phyloP scores from a whole-genome alignment of 805 yeast species.

The Nakazawaea pomicola region DNA sequence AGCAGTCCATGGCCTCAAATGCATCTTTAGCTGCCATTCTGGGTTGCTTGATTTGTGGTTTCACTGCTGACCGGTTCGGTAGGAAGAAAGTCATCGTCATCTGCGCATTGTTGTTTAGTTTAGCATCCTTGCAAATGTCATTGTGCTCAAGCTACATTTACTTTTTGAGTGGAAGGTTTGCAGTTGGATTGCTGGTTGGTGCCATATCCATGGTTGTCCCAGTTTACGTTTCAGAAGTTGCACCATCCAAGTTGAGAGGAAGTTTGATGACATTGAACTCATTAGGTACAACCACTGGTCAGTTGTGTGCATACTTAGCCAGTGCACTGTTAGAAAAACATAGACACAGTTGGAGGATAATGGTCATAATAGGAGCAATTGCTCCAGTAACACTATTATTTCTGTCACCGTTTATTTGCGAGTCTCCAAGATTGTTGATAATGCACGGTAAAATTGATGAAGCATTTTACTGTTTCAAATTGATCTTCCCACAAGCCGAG shows the following conservation, averaged over 20 bases:
- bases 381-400: constrained; percentile 36
- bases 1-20: constrained; percentile 38
- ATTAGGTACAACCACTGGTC: constrained; percentile 46
- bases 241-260: constrained; percentile 37
- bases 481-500: constrained; percentile 37
- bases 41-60: constrained; percentile 47
- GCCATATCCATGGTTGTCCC: constrained; percentile 66
- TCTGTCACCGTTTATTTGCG: constrained; percentile 40
- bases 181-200: constrained; percentile 73
- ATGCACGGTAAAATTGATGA: constrained; percentile 24
- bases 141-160: constrained; percentile 33
- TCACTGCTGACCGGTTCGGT: constrained; percentile 46
- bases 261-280: constrained; percentile 33
- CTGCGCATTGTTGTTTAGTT: constrained; percentile 32
- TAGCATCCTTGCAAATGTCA: constrained; percentile 35
- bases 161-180: constrained; percentile 49
- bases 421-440: constrained; percentile 42
- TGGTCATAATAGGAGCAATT: constrained; percentile 32
- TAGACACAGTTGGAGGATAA: constrained; percentile 32
- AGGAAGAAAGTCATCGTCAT: constrained; percentile 31
- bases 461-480: constrained; percentile 39
- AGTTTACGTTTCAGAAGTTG: constrained; percentile 47
- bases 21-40: constrained; percentile 51
- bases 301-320: constrained; percentile 37
- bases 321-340: constrained; percentile 28